Evolutionary conservation across 2,329 filamentous ascomycete species (phyloP).

Genomic region (Sporothrix sp.): DNA sequence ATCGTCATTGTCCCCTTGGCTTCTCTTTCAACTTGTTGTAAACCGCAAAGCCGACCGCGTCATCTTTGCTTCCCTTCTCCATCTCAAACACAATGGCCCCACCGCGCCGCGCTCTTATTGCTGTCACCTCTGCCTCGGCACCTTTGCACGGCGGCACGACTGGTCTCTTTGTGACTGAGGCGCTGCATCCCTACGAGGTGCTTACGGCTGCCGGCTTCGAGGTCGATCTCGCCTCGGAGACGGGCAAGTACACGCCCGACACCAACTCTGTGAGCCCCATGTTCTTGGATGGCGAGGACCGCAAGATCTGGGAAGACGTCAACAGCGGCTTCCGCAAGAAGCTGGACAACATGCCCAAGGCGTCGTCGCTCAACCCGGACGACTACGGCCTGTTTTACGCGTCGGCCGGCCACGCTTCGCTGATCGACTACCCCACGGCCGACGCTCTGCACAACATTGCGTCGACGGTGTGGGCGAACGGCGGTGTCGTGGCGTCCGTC

Average conservation of each 20-base stretch:
- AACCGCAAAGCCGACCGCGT: not conserved
- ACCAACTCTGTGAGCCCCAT: slow-evolving; percentile 34
- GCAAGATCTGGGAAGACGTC: slow-evolving; percentile 34
- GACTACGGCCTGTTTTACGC: slow-evolving; percentile 33
- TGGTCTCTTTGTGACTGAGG: slow-evolving; percentile 38
- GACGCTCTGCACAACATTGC: slow-evolving; percentile 32
- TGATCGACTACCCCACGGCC: slow-evolving; percentile 38
- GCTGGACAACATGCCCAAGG: slow-evolving; percentile 32
- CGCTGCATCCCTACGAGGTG: slow-evolving; percentile 38
- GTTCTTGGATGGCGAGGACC: slow-evolving; percentile 32
- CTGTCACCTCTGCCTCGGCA: slow-evolving; percentile 33
- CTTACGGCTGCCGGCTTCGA: slow-evolving; percentile 35
- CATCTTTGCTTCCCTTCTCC: not conserved
- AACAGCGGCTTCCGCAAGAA: slow-evolving; percentile 35
- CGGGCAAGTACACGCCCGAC: slow-evolving; percentile 33
- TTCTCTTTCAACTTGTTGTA: no score
- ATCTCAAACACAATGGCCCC: slow-evolving; percentile 17
- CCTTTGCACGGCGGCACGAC: slow-evolving; percentile 30
- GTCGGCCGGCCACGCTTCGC: slow-evolving; percentile 34
- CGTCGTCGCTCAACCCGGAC: slow-evolving; percentile 26
- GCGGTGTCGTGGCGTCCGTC: slow-evolving; percentile 34
- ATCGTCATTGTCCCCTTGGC: no score
- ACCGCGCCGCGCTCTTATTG: slow-evolving; percentile 32
- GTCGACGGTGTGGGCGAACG: slow-evolving; percentile 29
- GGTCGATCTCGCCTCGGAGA: slow-evolving; percentile 38